Percentiles rank a stretch among this genome's conserved stretches.
These are phyloP conservation scores for Tilletiopsis washingtonensis DNA, from an alignment of 1,284 basidiomycete genomes.

Conservation along the genomic window DNA sequence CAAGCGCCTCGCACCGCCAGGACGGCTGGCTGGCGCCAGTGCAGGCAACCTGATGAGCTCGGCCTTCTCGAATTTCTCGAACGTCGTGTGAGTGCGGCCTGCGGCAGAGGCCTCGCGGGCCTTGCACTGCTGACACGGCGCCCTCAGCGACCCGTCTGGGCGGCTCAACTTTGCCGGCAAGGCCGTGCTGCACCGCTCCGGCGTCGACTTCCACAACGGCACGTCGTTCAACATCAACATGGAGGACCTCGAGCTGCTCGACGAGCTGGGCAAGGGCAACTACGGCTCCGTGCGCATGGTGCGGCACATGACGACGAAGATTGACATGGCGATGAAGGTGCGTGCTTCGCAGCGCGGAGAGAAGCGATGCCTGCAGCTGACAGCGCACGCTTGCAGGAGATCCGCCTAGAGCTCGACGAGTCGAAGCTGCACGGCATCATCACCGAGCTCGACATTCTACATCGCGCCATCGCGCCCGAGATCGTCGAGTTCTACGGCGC, in stretches of 20 bases:
- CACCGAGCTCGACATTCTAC: conserved; percentile 96
- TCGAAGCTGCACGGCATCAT: conserved; percentile 91
- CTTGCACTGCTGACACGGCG: neutral
- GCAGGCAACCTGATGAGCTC: conserved; percentile 53
- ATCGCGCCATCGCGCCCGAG: conserved; percentile 78
- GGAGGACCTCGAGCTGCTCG: conserved; percentile 78
- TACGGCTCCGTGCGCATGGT: conserved; percentile 97
- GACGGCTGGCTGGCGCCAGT: conserved; percentile 50
- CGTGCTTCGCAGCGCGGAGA: conserved; percentile 21
- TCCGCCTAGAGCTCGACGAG: conserved; percentile 90
- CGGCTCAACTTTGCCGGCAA: conserved; percentile 87
- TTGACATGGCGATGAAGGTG: conserved; percentile 98
- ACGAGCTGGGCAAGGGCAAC: conserved; percentile 86
- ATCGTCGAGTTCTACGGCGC: conserved; percentile 99
- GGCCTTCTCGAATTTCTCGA: conserved; percentile 85
- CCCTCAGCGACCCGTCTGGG: conserved; percentile 68
- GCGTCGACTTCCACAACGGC: conserved; percentile 91
- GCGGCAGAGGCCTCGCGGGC: neutral
- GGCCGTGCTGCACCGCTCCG: conserved; percentile 80
- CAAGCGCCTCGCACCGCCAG: conserved; percentile 51
- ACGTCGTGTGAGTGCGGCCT: conserved; percentile 66
- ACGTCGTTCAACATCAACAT: conserved; percentile 91
- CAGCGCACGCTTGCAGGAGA: conserved; percentile 62
- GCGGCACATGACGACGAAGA: conserved; percentile 83
- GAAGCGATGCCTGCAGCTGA: neutral